Conservation (phyloP, 2,329 filamentous ascomycete genomes). For the Paecilomyces sp. region DNA sequence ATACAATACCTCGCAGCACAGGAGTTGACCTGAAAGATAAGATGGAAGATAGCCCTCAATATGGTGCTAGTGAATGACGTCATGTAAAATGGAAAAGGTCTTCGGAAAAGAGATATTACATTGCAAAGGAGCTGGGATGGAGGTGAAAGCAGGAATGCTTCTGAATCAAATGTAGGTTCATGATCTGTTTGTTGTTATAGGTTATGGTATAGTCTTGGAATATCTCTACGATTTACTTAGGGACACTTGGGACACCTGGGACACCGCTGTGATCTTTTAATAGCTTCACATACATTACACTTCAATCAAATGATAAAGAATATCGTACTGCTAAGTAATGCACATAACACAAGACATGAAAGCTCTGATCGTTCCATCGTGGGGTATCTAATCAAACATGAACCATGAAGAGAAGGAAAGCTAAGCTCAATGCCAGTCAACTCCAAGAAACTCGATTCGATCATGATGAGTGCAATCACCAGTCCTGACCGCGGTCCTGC, state of each 20-base stretch:
- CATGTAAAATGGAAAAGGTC: too few species aligned
- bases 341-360: not conserved
- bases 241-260: too few species aligned
- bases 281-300: not conserved
- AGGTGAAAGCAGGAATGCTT: too few species aligned
- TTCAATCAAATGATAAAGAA: not conserved
- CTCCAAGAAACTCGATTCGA: not conserved
- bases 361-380: not conserved
- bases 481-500: slow-evolving; percentile 38
- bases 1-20: too few species aligned
- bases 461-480: slow-evolving; percentile 15
- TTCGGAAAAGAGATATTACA: not conserved
- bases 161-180: too few species aligned
- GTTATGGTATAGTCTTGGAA: too few species aligned
- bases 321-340: not conserved
- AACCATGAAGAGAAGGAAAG: not conserved
- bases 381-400: not conserved
- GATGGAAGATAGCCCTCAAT: too few species aligned
- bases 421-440: not conserved
- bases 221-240: too few species aligned
- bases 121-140: not conserved
- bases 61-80: too few species aligned
- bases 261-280: too few species aligned
- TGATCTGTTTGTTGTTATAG: too few species aligned
- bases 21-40: too few species aligned